phyloP scores from a whole-genome alignment of 140 eudicot genomes.

The Anethum foeniculum region DNA sequence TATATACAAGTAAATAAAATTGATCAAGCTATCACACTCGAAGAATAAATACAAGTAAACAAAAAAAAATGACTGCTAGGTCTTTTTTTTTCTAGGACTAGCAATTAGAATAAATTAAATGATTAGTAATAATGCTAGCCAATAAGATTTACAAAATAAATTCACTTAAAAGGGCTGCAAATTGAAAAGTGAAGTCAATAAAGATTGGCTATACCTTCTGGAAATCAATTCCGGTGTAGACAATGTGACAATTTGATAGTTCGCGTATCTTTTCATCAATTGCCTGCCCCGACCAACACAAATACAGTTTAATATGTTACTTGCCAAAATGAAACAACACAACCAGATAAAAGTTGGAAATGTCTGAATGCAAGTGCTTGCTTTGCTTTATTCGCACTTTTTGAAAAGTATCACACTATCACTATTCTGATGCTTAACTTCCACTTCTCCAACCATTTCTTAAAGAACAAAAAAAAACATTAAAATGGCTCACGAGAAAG shows the following conservation, averaged over 20 bases:
- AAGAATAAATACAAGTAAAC: not conserved
- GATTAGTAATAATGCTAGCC: not conserved
- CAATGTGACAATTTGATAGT: constrained; percentile 89
- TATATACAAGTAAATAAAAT: not conserved
- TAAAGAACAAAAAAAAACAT: not conserved
- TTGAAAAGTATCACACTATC: not conserved
- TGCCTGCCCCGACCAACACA: constrained; percentile 43
- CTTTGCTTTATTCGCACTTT: not conserved
- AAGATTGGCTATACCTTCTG: constrained; percentile 48
- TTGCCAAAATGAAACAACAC: not conserved
- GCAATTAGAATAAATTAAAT: not conserved
- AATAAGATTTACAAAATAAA: not conserved
- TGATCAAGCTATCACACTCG: not conserved
- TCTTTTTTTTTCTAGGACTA: not conserved
- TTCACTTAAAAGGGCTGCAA: not conserved
- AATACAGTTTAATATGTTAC: not conserved
- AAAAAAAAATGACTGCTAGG: not conserved
- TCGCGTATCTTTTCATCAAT: constrained; percentile 92
- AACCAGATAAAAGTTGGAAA: not conserved
- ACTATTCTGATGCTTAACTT: not conserved
- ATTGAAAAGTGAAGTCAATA: not conserved
- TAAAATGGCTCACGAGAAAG: not conserved
- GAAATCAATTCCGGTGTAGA: constrained; percentile 72
- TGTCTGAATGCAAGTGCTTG: not conserved
- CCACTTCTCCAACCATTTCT: not conserved